Conservation (phyloP, 2,329 filamentous ascomycete species). For the Hypoxylon sp. region DNA sequence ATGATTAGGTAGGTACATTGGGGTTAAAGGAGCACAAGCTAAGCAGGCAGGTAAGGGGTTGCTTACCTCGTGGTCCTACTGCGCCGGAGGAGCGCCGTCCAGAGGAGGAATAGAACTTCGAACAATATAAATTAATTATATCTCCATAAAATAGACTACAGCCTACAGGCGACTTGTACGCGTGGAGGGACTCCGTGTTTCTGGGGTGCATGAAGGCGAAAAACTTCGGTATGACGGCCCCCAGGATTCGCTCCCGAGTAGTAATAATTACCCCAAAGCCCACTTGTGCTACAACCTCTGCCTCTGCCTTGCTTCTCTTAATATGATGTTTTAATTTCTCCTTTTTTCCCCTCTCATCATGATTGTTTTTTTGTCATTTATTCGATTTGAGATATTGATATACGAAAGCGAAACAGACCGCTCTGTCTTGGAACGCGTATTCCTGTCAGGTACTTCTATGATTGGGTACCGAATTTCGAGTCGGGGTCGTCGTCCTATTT, state of each 20-base stretch:
- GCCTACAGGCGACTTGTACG: slow-evolving; percentile 28
- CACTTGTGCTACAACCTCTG: slow-evolving; percentile 24
- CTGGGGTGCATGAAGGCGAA: slow-evolving; percentile 34
- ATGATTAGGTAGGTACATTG: too few relatives aligned
- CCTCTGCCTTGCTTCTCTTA: background rate
- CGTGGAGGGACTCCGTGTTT: slow-evolving; percentile 25
- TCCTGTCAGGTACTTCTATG: too few relatives aligned
- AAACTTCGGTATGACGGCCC: slow-evolving; percentile 26
- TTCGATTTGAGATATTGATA: background rate
- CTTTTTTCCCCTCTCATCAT: background rate
- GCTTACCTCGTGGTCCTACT: too few relatives aligned
- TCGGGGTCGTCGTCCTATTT: slow-evolving; percentile 14
- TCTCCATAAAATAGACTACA: slow-evolving; percentile 37
- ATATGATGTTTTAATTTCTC: slow-evolving; percentile 7
- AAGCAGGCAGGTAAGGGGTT: too few relatives aligned
- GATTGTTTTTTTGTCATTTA: slow-evolving; percentile 13
- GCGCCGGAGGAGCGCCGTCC: too few relatives aligned
- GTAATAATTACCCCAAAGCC: slow-evolving; percentile 26
- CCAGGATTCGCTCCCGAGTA: slow-evolving; percentile 23
- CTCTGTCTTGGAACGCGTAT: slow-evolving; percentile 16
- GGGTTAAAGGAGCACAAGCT: slow-evolving; percentile 9
- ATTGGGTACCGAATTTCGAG: slow-evolving; percentile 4
- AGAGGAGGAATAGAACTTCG: slow-evolving; percentile 9
- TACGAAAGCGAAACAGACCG: background rate
- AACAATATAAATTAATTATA: slow-evolving; percentile 31